Evolutionary conservation across 2,329 filamentous ascomycete species (phyloP).

Genomic region (Pyricularia pennisetigena): DNA sequence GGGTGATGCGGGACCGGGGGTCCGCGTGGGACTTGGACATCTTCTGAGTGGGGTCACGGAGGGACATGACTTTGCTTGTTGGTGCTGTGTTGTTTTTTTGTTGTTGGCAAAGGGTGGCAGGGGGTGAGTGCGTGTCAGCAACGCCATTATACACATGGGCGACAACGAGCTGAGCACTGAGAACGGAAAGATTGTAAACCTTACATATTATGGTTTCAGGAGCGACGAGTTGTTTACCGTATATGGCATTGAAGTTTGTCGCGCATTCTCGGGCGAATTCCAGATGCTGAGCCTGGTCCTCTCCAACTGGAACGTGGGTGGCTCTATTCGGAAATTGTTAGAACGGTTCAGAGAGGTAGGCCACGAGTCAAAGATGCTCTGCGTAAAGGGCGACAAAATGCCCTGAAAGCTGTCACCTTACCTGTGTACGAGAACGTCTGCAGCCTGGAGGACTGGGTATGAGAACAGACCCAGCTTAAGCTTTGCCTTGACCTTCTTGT

Average conservation of each 20-base stretch:
- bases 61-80: constrained; percentile 80
- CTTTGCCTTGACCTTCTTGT: constrained; percentile 43
- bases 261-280: constrained; percentile 86
- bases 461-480: constrained; percentile 88
- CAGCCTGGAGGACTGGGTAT: constrained; percentile 91
- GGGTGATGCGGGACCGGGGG: constrained; percentile 65
- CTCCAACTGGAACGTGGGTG: constrained; percentile 93
- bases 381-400: not conserved
- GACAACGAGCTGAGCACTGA: not conserved
- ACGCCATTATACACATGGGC: not conserved
- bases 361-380: not conserved
- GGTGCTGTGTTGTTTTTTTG: constrained; percentile 43
- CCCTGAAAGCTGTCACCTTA: constrained; percentile 18
- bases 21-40: constrained; percentile 88
- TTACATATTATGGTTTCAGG: constrained; percentile 66
- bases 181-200: constrained; percentile 7
- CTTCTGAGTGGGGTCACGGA: constrained; percentile 67
- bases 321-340: constrained; percentile 38
- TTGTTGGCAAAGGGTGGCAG: not conserved
- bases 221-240: constrained; percentile 47
- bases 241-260: constrained; percentile 74
- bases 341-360: constrained; percentile 4
- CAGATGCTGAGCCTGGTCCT: constrained; percentile 88
- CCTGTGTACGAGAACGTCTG: constrained; percentile 83
- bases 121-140: not conserved